Evolutionary conservation across 768 basidiomycete species (phyloP), one percentile per base, ranked within the genome.

Genomic region (Porpolomopsis calyptriformis): DNA sequence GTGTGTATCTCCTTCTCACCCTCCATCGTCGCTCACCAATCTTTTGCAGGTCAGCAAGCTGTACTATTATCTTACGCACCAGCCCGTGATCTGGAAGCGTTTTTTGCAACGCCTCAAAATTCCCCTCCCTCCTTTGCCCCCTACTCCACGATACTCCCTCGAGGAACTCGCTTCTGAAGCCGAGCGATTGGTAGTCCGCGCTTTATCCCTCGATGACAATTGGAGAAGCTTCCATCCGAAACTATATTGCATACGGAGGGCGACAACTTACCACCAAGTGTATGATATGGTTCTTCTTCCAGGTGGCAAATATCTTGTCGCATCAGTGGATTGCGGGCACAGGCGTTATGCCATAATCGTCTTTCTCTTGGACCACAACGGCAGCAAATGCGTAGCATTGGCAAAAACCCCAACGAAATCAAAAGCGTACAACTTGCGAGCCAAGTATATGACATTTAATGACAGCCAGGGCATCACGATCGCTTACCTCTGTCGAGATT

Each of bases 61-160:
- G 3, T 77, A 78, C 53, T 82, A 74, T 53, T 59, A 77, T 24
- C 66, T 85, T 48, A 82, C 80, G 0, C 78, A 83, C 47, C 75
- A 83, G 51, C 73, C 80, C 14, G 61, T 75, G 38, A 76, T 84
- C 33, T 85, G 83, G 83, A 81, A 78, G 57, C 73, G 73, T 14
- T 75, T 80, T 49, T 62, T 85, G 48, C 58, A 64, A 33, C 58
- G 62, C n/a, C 65, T 81, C 50, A 66, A 67, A 20, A 64, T 78
- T n/a, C 77, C 76, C 7, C 60, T 80, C 14, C 74, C 80, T 4
- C 78, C 77, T 3, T 60, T 81, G 4, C 78, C 80, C 1, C 81
- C 81, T 0, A 78, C 77, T 0, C 65, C 68, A 50, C 67, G 70
- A 25, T 74, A 76, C 53, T 60, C 60, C 12, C 52, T 60, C 11